Base-by-base conservation (phyloP, 805 yeast species). In the Yarrowia hollandica region DNA sequence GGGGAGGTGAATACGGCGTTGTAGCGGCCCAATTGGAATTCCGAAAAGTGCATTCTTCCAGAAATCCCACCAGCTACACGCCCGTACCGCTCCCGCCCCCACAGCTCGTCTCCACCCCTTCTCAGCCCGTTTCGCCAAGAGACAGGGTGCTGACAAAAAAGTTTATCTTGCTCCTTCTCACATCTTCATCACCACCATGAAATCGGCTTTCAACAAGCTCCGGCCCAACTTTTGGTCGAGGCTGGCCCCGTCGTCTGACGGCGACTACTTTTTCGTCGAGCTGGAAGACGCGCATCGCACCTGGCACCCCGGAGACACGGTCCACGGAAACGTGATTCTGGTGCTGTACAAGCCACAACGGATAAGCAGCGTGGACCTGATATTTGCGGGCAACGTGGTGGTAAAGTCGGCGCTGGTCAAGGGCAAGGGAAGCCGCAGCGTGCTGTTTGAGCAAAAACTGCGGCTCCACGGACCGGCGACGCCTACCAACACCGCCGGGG, bases 291-390 rank as follows among this genome's bases (percentile, higher is more conserved):
- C 96, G 1, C 96, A 88, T 69, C 80, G 81, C 64, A 74, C 80
- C 4, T 89, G 86, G 82, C 73, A 76, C n/a, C 96, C 97, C 0
- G 94, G 92, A 14, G 96, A 89, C 57, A 79, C 78, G 15, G 66
- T 70, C 21, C 62, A 33, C 3, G 75, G 75, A 42, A 62, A 61
- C 28, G 72, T 70, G 26, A 68, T 72, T 22, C 61, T 72, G 35
- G 67, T 66, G 26, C 55, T 70, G 21, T 62, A 66, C n/a, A 65
- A 65, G 59, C 65, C 68, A 2, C 62, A 61, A 25, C 57, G 62
- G 16, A 63, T 68, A 10, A 44, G 65, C 26, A 35, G 55, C 60
- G 41, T 72, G 16, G 54, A 57, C 6, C 66, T 72, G 31, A 52
- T 50, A 1, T 62, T 72, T 35, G 62, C 63, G 28, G 75, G 74